These are phyloP conservation scores for Cryptococcus jaspeensis DNA, from an alignment of 1,284 basidiomycete species.

Conservation along the genomic window DNA sequence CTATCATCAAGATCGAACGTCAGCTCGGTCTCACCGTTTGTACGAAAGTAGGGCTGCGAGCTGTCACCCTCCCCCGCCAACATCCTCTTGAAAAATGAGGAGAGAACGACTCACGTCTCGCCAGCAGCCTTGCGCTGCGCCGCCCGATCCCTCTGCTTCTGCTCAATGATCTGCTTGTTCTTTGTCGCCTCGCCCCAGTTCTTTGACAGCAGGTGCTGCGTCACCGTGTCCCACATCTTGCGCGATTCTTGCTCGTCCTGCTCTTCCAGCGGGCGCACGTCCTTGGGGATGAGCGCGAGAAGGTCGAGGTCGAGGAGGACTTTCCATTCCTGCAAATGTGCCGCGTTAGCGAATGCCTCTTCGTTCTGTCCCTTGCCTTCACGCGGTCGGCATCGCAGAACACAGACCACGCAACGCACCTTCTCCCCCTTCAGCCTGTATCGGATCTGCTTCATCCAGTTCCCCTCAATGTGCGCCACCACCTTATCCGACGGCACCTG, in stretches of 20 bases:
- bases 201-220: slow-evolving; percentile 71
- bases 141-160: slow-evolving; percentile 79
- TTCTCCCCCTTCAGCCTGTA: slow-evolving; percentile 70
- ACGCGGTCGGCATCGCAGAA: not conserved
- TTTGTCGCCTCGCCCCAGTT: slow-evolving; percentile 85
- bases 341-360: not conserved
- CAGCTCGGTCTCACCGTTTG: not conserved
- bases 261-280: slow-evolving; percentile 73
- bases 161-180: slow-evolving; percentile 84
- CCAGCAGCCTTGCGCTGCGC: slow-evolving; percentile 77
- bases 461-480: slow-evolving; percentile 81
- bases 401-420: slow-evolving; percentile 52
- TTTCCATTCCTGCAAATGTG: slow-evolving; percentile 58
- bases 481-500: slow-evolving; percentile 78
- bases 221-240: slow-evolving; percentile 85
- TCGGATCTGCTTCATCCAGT: slow-evolving; percentile 78
- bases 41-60: not conserved
- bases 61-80: not conserved
- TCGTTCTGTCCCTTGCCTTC: not conserved
- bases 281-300: slow-evolving; percentile 75
- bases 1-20: slow-evolving; percentile 53
- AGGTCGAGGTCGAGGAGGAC: slow-evolving; percentile 75
- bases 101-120: slow-evolving; percentile 65
- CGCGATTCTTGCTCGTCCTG: slow-evolving; percentile 82
- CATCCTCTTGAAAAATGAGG: too few species aligned